Base-by-base conservation (phyloP, 2,329 filamentous ascomycete genomes). In the Samsoniella hepiali region DNA sequence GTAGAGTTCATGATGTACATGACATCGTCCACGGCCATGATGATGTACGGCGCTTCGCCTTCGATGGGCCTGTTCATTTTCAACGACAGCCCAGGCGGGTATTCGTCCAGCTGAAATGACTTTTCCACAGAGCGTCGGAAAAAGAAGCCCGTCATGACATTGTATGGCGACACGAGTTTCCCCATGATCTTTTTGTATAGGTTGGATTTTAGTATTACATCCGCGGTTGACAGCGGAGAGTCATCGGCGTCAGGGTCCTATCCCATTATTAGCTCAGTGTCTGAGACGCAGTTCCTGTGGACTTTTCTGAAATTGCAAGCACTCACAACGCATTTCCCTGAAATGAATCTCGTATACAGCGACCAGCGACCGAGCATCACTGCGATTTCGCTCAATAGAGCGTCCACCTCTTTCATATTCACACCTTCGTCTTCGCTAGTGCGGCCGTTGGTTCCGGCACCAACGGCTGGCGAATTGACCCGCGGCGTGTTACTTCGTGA, bases 1-100 rank as follows among this genome's bases (percentile, higher is more conserved):
- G 98, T 90, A 58, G 94, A 89, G 73, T 96, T 96, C 73, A 97
- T 91, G 69, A 99, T 97, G 77, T 98, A 99, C 94, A 99, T 98
- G 72, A 98, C 93, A 77, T 97, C 95, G 78, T 99, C 95, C 9
- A 99, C 93, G 0, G 94, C 93, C 2, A 93, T 93, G 50, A 95
- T 94, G 70, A 99, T 97, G 72, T 91, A 96, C 0, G 95, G 95
- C 3, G 92, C 85, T 69, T 93, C 92, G 64, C 88, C 85, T 59
- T 89, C 86, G 50, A 97, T 81, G 3, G 89, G 82, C 71, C 84
- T 90, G 70, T 84, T 88, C 49, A 89, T 81, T 71, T 88, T 91
- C 40, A 99, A 81, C 0, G 91, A 90, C 27, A 99, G 79, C 27
- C 92, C 92, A 1, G 83, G 78, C 0, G 95, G 95, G 27, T 88